Percentiles rank a stretch among this genome's conserved stretches.
Conservation (phyloP, 352 stramenopile species). For the Phytophthora idaei region DNA sequence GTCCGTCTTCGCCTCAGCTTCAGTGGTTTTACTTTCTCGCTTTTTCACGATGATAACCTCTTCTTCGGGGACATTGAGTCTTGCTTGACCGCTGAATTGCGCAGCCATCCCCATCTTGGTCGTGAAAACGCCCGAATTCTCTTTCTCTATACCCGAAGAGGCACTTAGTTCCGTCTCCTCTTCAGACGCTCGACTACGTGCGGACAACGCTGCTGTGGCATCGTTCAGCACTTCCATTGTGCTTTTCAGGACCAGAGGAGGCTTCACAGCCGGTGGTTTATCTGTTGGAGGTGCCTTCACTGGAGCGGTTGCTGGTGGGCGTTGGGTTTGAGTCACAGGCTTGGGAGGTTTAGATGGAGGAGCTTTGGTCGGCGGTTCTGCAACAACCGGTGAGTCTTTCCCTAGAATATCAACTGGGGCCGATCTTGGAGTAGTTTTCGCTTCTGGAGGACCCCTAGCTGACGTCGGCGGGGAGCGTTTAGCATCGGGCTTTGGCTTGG, state of each 20-base stretch:
- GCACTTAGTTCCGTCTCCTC: conserved; percentile 17
- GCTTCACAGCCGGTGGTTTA: conserved; percentile 37
- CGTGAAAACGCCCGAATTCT: conserved; percentile 29
- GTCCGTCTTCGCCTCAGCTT: conserved; percentile 25
- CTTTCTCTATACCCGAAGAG: conserved; percentile 16
- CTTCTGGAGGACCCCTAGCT: conserved; percentile 26
- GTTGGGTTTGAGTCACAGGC: conserved; percentile 9
- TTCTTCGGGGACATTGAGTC: conserved; percentile 68
- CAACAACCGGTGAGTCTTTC: conserved; percentile 24
- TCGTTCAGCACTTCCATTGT: conserved; percentile 80
- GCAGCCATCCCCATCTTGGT: conserved; percentile 53
- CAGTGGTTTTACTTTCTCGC: conserved; percentile 43
- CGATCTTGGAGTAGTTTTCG: conserved; percentile 36
- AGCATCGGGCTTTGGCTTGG: conserved; percentile 31
- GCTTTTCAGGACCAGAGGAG: conserved; percentile 54
- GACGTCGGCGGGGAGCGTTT: conserved; percentile 35
- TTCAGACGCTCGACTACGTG: conserved; percentile 33
- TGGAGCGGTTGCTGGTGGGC: conserved; percentile 20
- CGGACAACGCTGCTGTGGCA: conserved; percentile 47
- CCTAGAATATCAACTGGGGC: conserved; percentile 54
- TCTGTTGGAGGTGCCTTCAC: conserved; percentile 14
- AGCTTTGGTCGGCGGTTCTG: not conserved
- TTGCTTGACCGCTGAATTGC: conserved; percentile 55
- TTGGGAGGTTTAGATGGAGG: conserved; percentile 26
- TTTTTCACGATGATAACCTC: conserved; percentile 78